Conservation (phyloP, 2,329 filamentous ascomycete species). For the Ceratocystis destructans region DNA sequence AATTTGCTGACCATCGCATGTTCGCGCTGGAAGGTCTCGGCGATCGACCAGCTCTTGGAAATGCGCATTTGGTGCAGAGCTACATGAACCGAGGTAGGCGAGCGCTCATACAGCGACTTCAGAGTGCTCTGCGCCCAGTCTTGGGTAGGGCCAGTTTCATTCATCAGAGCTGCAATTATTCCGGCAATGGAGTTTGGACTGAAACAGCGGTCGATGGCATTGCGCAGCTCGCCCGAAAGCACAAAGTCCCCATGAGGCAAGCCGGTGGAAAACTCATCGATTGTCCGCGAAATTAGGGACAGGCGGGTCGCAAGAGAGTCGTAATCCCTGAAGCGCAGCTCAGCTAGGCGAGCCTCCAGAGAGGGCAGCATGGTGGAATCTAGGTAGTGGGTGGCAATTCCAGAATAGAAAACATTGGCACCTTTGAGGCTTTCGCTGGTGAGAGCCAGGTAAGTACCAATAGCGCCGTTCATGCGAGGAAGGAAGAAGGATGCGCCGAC, state of each 20-base stretch:
- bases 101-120: conserved; percentile 59
- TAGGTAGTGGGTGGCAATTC: conserved; percentile 89
- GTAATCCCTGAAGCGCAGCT: conserved; percentile 77
- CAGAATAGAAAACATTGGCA: conserved; percentile 76
- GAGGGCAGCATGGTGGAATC: conserved; percentile 75
- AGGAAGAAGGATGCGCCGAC: conserved; percentile 95
- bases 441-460: conserved; percentile 86
- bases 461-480: conserved; percentile 68
- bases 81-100: conserved; percentile 77
- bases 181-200: conserved; percentile 49
- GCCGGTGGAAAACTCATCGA: conserved; percentile 82
- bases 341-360: conserved; percentile 72
- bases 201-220: conserved; percentile 77
- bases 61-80: conserved; percentile 69
- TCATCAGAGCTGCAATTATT: conserved; percentile 54
- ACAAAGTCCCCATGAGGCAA: conserved; percentile 57
- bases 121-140: conserved; percentile 71
- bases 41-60: conserved; percentile 63
- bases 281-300: conserved; percentile 65
- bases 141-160: conserved; percentile 36
- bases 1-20: conserved; percentile 72
- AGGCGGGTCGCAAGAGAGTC: conserved; percentile 49
- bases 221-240: conserved; percentile 55
- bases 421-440: conserved; percentile 76
- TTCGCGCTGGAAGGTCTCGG: conserved; percentile 73